Evolutionary conservation across 257 asterid genomes (phyloP).

Genomic region (Coffea eugenioides): DNA sequence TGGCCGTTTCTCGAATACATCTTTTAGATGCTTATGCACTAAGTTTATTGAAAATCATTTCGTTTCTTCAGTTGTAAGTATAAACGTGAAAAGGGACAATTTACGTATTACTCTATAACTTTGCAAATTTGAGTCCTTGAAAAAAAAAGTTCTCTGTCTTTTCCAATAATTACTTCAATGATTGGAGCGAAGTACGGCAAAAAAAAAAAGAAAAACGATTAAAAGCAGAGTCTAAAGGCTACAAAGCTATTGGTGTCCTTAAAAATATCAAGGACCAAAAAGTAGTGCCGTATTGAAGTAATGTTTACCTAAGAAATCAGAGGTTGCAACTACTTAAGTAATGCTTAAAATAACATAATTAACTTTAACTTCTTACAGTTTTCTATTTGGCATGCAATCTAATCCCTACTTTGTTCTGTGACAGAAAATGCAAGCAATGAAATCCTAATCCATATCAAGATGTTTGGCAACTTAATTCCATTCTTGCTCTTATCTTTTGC

Average conservation of each 20-base stretch:
- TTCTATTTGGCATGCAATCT: background rate
- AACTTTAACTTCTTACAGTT: background rate
- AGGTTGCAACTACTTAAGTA: background rate
- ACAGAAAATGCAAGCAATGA: background rate
- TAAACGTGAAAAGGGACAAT: too few species aligned
- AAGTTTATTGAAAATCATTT: background rate
- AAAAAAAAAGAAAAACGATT: background rate
- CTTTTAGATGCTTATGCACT: background rate
- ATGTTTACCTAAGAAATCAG: background rate
- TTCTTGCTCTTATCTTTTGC: background rate
- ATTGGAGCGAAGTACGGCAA: background rate
- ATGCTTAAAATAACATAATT: background rate
- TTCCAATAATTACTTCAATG: background rate
- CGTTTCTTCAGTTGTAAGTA: too few species aligned
- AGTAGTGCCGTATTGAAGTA: background rate
- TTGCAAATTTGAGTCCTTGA: too few species aligned
- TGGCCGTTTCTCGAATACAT: background rate
- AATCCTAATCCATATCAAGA: background rate
- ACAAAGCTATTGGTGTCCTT: background rate
- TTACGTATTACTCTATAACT: too few species aligned
- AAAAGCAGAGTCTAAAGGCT: background rate
- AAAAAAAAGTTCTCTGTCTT: background rate
- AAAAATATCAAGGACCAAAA: background rate
- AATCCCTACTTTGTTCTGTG: too few species aligned
- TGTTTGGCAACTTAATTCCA: background rate